Evolutionary conservation across 2,329 filamentous ascomycete genomes (phyloP).

Genomic region (Stromatinia cepivora): DNA sequence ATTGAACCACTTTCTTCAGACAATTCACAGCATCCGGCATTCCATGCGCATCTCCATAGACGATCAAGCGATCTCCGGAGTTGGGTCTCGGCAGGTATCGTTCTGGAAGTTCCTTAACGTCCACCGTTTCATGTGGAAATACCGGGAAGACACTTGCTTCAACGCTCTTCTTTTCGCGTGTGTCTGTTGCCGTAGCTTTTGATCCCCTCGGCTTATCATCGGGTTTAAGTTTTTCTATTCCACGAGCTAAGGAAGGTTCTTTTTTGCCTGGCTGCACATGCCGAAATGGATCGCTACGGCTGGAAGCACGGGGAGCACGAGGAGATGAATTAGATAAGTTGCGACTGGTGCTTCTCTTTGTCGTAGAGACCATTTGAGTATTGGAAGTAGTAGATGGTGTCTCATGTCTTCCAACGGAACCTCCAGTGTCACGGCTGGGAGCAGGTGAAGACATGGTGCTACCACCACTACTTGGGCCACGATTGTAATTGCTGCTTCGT

Average conservation of each 20-base stretch:
- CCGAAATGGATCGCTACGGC: not conserved
- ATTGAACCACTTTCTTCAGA: not conserved
- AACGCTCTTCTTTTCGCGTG: not conserved
- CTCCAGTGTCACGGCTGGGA: not conserved
- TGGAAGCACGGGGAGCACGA: not conserved
- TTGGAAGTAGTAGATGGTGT: not conserved
- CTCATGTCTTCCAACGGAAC: not conserved
- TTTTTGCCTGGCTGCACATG: not conserved
- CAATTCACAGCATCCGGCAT: not conserved
- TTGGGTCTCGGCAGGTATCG: not conserved
- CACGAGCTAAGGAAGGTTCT: not conserved
- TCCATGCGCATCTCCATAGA: not conserved
- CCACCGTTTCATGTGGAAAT: not conserved
- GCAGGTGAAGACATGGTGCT: not conserved
- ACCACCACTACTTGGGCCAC: not conserved
- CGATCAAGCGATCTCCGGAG: not conserved
- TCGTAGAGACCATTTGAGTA: accelerated
- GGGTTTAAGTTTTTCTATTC: not conserved
- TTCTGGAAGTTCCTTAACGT: not conserved
- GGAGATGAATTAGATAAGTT: not conserved
- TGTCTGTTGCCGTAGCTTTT: not conserved
- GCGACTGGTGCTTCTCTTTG: not conserved
- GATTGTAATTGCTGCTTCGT: not conserved
- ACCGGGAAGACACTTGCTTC: not conserved
- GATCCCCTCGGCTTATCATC: not conserved